A percentile compares a stretch with the other conserved stretches of the same genome.
Conservation (phyloP, 352 stramenopile genomes). For the Pythium oligandrum region DNA sequence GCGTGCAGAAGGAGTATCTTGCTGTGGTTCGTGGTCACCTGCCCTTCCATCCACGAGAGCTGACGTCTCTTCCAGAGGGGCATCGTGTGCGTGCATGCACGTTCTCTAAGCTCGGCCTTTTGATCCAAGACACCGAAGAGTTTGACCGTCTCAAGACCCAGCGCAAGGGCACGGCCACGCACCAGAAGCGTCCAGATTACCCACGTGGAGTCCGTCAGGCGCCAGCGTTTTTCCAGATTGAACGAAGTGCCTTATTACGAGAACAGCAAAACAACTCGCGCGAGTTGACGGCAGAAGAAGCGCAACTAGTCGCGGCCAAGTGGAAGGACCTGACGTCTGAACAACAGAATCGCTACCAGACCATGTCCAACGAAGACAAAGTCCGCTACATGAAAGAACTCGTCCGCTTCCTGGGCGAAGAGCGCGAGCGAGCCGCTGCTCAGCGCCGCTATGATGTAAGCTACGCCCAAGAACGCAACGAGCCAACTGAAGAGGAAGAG, state of each 20-base stretch:
- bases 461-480: constrained; percentile 1
- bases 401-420: constrained; percentile 39
- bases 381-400: constrained; percentile 50
- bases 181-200: constrained; percentile 49
- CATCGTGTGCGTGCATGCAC: constrained; percentile 33
- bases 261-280: constrained; percentile 9
- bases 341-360: constrained; percentile 41
- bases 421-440: constrained; percentile 33
- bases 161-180: constrained; percentile 38
- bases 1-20: constrained; percentile 83
- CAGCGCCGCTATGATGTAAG: constrained; percentile 50
- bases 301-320: constrained; percentile 12
- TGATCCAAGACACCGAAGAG: constrained; percentile 72
- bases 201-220: constrained; percentile 51
- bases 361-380: constrained; percentile 38
- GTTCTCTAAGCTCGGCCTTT: constrained; percentile 54
- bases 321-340: constrained; percentile 47
- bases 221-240: constrained; percentile 66
- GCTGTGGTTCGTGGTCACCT: constrained; percentile 74
- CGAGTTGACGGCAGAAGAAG: constrained; percentile 24
- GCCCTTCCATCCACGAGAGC: constrained; percentile 42
- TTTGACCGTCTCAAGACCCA: constrained; percentile 49
- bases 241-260: constrained; percentile 38
- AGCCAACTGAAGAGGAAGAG: constrained; percentile 19
- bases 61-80: constrained; percentile 5